Evolutionary conservation across 1,139 yeast species (phyloP).

Genomic region (Lodderomyces parapsilosis): DNA sequence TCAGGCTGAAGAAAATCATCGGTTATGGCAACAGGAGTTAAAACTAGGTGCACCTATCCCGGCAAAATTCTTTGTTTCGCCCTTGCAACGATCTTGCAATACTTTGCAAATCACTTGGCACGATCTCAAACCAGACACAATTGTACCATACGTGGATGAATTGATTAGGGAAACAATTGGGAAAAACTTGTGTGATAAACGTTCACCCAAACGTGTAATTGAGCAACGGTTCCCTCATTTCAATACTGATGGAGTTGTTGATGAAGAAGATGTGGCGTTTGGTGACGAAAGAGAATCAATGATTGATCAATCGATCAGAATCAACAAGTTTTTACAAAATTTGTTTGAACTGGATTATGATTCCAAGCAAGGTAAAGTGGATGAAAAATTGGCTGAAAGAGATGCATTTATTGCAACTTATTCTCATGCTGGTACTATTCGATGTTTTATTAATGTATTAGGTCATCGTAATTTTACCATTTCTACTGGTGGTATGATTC

Average conservation of each 20-base stretch:
- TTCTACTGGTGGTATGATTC: constrained; percentile 71
- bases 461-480: constrained; percentile 57
- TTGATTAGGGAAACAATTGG: constrained; percentile 68
- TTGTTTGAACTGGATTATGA: constrained; percentile 43
- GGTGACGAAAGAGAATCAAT: constrained; percentile 32
- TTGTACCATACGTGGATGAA: constrained; percentile 46
- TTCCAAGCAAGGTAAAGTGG: constrained; percentile 26
- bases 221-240: constrained; percentile 26
- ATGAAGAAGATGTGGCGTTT: constrained; percentile 47
- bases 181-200: constrained; percentile 62
- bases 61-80: constrained; percentile 56
- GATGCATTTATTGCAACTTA: constrained; percentile 49
- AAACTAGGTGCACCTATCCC: constrained; percentile 57
- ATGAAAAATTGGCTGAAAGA: constrained; percentile 21
- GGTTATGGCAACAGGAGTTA: constrained; percentile 48
- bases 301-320: constrained; percentile 50
- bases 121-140: constrained; percentile 18
- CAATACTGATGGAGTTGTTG: constrained; percentile 44
- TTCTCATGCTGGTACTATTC: constrained; percentile 64
- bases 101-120: constrained; percentile 63
- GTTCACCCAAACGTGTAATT: constrained; percentile 39
- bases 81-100: constrained; percentile 63
- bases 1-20: constrained; percentile 46
- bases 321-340: constrained; percentile 47
- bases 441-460: constrained; percentile 54